Evolutionary conservation across 2,329 filamentous ascomycete genomes (phyloP).

Genomic region (Trichoderma citrinoviride): DNA sequence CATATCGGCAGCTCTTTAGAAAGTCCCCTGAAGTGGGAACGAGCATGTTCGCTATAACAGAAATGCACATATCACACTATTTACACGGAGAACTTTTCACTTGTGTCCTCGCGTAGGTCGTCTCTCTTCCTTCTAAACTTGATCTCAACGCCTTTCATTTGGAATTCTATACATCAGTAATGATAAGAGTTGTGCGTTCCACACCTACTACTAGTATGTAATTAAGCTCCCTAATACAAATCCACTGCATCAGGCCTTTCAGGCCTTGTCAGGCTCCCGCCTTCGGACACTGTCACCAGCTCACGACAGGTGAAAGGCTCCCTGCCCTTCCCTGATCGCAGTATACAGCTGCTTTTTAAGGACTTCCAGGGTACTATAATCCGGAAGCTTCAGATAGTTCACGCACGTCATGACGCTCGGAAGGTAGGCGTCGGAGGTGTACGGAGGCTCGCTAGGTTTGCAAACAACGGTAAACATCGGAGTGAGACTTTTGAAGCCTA

Average conservation of each 20-base stretch:
- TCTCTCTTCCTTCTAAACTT: too few species aligned
- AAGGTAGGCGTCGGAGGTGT: slow-evolving; percentile 94
- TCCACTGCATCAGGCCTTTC: not conserved
- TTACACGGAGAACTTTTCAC: not conserved
- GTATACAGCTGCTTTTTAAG: slow-evolving; percentile 76
- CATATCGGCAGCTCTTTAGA: too few species aligned
- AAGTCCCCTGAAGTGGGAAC: too few species aligned
- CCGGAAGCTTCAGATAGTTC: slow-evolving; percentile 96
- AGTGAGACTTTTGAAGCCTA: slow-evolving; percentile 93
- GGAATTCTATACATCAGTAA: not conserved
- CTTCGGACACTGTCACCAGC: not conserved
- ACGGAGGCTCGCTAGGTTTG: slow-evolving; percentile 94
- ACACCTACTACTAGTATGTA: not conserved
- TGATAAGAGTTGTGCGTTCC: not conserved
- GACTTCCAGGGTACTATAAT: slow-evolving; percentile 77
- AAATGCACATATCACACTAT: not conserved
- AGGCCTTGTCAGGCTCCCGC: not conserved
- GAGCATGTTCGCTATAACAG: too few species aligned
- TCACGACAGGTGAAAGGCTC: slow-evolving; percentile 86
- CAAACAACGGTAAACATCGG: slow-evolving; percentile 99
- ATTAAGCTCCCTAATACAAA: not conserved
- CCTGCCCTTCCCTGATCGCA: slow-evolving; percentile 93
- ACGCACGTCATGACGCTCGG: slow-evolving; percentile 99
- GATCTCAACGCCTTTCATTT: not conserved
- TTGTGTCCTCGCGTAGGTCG: not conserved